Evolutionary conservation across 1,139 yeast genomes (phyloP), one percentile per base, ranked within the genome.

Genomic region (Yamadazyma triangularis): DNA sequence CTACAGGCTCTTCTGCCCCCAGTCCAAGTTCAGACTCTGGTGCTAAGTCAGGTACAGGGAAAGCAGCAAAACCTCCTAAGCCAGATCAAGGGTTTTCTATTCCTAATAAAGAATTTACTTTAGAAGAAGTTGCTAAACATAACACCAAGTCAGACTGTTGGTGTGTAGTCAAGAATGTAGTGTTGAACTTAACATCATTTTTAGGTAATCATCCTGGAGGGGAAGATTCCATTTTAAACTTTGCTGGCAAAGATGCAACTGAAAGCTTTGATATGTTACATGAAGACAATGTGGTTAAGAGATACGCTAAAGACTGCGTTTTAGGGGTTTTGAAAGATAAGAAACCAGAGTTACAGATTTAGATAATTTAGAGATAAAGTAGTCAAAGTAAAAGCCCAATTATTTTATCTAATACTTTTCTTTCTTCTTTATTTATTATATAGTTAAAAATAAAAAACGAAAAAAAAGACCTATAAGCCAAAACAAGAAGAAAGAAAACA

Each of bases 191-290:
- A 42, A 83, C 96, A 0, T 74, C 77, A 22, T 91, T 91, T 50
- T 65, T 85, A 35, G 65, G 76, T 15, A 68, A 77, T 28, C 98
- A 91, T 56, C 97, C 97, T 1, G 98, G 97, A 38, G 98, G 97
- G 2, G 73, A 71, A 38, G 68, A 70, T 18, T 77, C 89, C 16
- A 78, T 91, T 26, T 53, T 80, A 26, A 74, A 73, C 41, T 84
- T 79, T 50, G 96, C 95, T 3, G 97, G 97, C 11, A 79, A 79
- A 48, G 97, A 91, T 51, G 96, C 95, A 3, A 83, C 95, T 3
- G 83, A 81, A 43, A 76, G 86, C 38, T 89, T 87, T 52, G 84
- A 75, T 27, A 67, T 70, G 72, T 53, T 72, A 32, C 78, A 74
- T 45, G 77, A 73, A 33, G 81, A 75, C 40, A 63, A 61, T 35